Evolutionary conservation across 164 flowering plant genomes (phyloP).

Genomic region (Liriodendron chinense): DNA sequence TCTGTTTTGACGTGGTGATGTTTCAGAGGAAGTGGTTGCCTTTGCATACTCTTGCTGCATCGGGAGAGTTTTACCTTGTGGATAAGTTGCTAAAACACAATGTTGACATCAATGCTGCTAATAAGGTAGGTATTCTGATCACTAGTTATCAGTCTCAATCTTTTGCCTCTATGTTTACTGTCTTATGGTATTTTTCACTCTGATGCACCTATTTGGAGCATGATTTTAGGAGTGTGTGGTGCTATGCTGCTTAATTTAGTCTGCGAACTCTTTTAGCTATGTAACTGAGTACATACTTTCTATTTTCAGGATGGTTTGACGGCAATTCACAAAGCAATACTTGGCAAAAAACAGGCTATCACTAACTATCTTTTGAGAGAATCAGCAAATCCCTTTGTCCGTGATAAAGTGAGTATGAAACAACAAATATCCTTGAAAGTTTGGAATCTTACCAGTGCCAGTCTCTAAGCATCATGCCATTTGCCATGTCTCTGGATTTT

Average conservation of each 20-base stretch:
- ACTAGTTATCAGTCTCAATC: neutral
- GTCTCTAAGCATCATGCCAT: neutral
- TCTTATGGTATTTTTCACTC: neutral
- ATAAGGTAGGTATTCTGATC: slow-evolving; percentile 48
- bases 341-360: slow-evolving; percentile 81
- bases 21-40: slow-evolving; percentile 88
- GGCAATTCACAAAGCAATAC: slow-evolving; percentile 85
- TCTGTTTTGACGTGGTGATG: slow-evolving; percentile 11
- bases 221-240: neutral
- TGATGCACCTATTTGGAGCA: neutral
- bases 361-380: slow-evolving; percentile 83
- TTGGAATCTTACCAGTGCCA: neutral
- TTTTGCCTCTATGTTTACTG: neutral
- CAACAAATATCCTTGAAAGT: neutral
- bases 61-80: slow-evolving; percentile 79
- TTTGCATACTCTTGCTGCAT: slow-evolving; percentile 81
- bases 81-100: slow-evolving; percentile 70
- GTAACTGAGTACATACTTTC: neutral
- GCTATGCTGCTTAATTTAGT: neutral
- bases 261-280: slow-evolving; percentile 2
- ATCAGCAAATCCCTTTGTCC: slow-evolving; percentile 81
- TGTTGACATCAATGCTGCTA: slow-evolving; percentile 72
- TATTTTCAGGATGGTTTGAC: slow-evolving; percentile 66
- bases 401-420: slow-evolving; percentile 61
- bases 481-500: neutral